These are phyloP conservation scores for Fusarium globosum DNA, from an alignment of 2,329 filamentous ascomycete genomes.

Conservation along the genomic window DNA sequence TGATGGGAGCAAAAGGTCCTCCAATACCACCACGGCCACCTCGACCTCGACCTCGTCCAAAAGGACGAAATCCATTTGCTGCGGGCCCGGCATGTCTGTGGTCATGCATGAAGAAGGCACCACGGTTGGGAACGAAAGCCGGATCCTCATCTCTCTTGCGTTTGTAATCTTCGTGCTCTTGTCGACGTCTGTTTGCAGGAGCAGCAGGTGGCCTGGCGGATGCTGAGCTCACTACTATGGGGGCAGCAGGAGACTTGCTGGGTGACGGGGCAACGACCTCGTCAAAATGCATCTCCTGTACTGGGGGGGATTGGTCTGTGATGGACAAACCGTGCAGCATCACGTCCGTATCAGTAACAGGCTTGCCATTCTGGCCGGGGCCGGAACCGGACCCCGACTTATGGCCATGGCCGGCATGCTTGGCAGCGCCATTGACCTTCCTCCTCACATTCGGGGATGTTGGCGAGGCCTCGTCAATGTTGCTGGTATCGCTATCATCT, in stretches of 20 bases:
- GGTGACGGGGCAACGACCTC: constrained; percentile 52
- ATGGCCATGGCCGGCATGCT: constrained; percentile 48
- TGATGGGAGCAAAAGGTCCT: constrained; percentile 68
- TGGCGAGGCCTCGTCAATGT: constrained; percentile 67
- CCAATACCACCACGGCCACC: constrained; percentile 69
- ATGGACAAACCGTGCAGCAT: constrained; percentile 68
- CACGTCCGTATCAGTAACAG: constrained; percentile 65
- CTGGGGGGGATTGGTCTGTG: constrained; percentile 54
- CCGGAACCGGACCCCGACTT: constrained; percentile 52
- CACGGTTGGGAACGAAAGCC: constrained; percentile 92
- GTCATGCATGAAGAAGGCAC: constrained; percentile 97
- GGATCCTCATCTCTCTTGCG: constrained; percentile 90
- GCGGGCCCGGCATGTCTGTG: constrained; percentile 82
- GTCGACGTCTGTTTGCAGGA: constrained; percentile 76
- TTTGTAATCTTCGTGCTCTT: constrained; percentile 91
- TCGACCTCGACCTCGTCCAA: constrained; percentile 73
- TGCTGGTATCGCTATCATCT: constrained; percentile 73
- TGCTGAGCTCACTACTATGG: constrained; percentile 66
- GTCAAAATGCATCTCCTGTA: constrained; percentile 61
- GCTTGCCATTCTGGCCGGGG: constrained; percentile 47
- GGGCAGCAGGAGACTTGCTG: constrained; percentile 57
- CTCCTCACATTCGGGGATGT: constrained; percentile 57
- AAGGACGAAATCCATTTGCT: constrained; percentile 81
- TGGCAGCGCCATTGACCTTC: constrained; percentile 56
- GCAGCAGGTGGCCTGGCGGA: constrained; percentile 65